A percentile compares a stretch with the other conserved stretches of the same genome.
These are phyloP conservation scores for Solanum gracilifrons DNA, from an alignment of 257 asterid species.

Conservation along the genomic window DNA sequence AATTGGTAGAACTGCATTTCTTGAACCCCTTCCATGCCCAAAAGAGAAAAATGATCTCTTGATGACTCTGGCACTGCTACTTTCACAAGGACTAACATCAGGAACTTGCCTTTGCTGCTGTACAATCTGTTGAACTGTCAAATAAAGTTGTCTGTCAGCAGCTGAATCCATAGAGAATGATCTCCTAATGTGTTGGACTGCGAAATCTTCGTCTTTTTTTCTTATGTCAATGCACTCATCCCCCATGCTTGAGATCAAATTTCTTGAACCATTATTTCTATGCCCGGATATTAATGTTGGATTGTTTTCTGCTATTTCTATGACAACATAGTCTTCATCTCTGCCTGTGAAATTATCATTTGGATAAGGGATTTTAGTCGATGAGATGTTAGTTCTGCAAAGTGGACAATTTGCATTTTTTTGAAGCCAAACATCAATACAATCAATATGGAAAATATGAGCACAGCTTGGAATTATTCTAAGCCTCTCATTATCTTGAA, in stretches of 20 bases:
- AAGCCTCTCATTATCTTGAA: conserved; percentile 50
- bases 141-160: conserved; percentile 37
- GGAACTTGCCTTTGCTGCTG: conserved; percentile 15
- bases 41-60: conserved; percentile 63
- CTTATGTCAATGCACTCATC: conserved; percentile 67
- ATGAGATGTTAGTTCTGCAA: conserved; percentile 20
- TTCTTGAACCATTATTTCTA: not conserved
- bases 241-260: conserved; percentile 36
- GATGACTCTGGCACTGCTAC: conserved; percentile 27
- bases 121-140: conserved; percentile 51
- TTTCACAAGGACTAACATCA: conserved; percentile 27
- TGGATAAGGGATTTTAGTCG: not conserved
- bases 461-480: conserved; percentile 53
- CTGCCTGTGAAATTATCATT: conserved; percentile 11
- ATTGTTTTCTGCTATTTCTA: conserved; percentile 39
- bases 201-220: conserved; percentile 39
- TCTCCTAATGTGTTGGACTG: conserved; percentile 52
- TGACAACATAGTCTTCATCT: conserved; percentile 66
- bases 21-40: conserved; percentile 59
- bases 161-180: conserved; percentile 92
- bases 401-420: conserved; percentile 74
- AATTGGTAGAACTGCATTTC: conserved; percentile 62
- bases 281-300: conserved; percentile 4
- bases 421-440: conserved; percentile 58
- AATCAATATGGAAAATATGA: conserved; percentile 39